Percentiles rank a stretch among this genome's conserved stretches.
phyloP scores from a whole-genome alignment of 2,329 filamentous ascomycete genomes.

The Boeremia lycopersici region DNA sequence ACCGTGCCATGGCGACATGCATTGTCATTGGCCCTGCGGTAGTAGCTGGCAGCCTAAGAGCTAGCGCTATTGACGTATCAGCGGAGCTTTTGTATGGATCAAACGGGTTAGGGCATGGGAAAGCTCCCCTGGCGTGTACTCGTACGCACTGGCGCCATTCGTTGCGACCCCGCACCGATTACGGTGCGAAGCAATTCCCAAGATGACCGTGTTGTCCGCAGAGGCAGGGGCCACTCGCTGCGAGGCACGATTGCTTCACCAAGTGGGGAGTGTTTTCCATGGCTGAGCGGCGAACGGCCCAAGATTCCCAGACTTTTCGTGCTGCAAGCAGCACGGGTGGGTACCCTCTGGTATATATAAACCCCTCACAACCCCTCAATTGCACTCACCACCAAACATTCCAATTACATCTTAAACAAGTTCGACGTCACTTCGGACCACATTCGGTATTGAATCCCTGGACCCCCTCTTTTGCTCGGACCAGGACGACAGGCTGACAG shows the following conservation, averaged over 20 bases:
- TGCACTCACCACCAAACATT: constrained; percentile 21
- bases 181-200: constrained; percentile 40
- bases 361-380: constrained; percentile 32
- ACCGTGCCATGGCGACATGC: constrained; percentile 16
- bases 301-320: constrained; percentile 24
- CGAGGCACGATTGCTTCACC: constrained; percentile 28
- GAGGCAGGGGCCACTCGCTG: constrained; percentile 29
- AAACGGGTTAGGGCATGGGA: constrained; percentile 18
- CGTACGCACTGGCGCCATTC: constrained; percentile 36
- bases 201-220: constrained; percentile 39
- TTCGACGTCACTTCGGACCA: constrained; percentile 31
- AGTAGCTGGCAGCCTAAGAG: constrained; percentile 16
- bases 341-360: constrained; percentile 38
- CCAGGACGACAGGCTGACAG: constrained; percentile 27
- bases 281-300: constrained; percentile 29
- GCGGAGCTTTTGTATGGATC: constrained; percentile 16
- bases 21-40: constrained; percentile 17
- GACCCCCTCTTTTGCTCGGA: constrained; percentile 22
- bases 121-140: constrained; percentile 28
- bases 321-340: constrained; percentile 21
- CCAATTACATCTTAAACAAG: constrained; percentile 9
- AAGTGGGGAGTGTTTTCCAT: constrained; percentile 43
- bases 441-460: constrained; percentile 36
- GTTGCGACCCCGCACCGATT: constrained; percentile 45
- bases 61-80: constrained; percentile 22